Percentiles rank a stretch among this genome's conserved stretches.
These are phyloP conservation scores for Eustoma russellianum DNA, from an alignment of 257 asterid genomes.

Conservation along the genomic window DNA sequence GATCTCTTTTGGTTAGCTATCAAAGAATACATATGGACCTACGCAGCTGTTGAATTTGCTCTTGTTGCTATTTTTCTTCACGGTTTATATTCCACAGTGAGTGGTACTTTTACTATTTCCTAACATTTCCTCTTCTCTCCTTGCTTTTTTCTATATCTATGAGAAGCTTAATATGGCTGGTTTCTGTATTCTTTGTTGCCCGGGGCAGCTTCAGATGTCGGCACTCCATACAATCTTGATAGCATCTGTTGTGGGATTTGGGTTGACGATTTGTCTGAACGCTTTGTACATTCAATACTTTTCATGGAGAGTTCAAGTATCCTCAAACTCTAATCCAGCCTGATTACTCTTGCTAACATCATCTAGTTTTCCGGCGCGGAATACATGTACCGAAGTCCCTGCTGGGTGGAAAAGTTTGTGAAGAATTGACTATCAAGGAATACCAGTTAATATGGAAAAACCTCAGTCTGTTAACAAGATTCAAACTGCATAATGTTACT, in stretches of 20 bases:
- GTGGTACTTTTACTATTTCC: conserved; percentile 4
- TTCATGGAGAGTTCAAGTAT: conserved; percentile 31
- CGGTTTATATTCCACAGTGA: conserved; percentile 55
- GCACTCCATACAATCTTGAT: conserved; percentile 57
- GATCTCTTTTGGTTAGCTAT: conserved; percentile 42
- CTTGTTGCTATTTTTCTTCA: conserved; percentile 55
- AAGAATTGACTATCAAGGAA: not conserved
- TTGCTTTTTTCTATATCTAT: no score
- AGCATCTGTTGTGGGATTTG: conserved; percentile 55
- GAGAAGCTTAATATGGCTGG: no score
- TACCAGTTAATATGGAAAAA: not conserved
- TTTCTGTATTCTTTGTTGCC: not conserved
- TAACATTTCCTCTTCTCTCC: no score
- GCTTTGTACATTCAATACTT: conserved; percentile 32
- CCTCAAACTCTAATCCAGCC: conserved; percentile 28
- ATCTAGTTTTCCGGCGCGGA: no score
- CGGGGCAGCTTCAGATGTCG: conserved; percentile 45
- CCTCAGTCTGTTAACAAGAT: not conserved
- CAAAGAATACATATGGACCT: conserved; percentile 71
- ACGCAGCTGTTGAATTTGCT: conserved; percentile 72
- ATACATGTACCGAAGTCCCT: no score
- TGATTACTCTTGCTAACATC: conserved; percentile 14
- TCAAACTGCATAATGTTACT: no score
- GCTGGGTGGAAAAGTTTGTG: not conserved
- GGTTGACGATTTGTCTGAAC: conserved; percentile 39